Conservation (phyloP, 306 rosid species). For the apple (Malus domestica) region ASM211411v1 NC_041801.1:7419501-7420000, state of each 20-base stretch:
- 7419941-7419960: no score
- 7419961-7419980: no score
- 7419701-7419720: neutral
- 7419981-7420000: no score
- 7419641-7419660: constrained; percentile 75
- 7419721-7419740: neutral
- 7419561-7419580: constrained; percentile 80
- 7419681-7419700: constrained; percentile 58
- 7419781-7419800: no score
- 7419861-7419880: no score
- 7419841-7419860: no score
- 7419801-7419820: neutral
- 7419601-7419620: constrained; percentile 76
- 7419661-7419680: constrained; percentile 42
- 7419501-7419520: neutral
- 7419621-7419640: constrained; percentile 81
- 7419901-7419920: no score
- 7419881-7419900: no score
- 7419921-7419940: no score
- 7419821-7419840: neutral
- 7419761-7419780: neutral
- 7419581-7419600: constrained; percentile 67
- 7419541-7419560: constrained; percentile 92
- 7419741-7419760: neutral
- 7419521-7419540: constrained; percentile 10